A percentile compares a stretch with the other conserved stretches of the same genome.
phyloP scores from a whole-genome alignment of 2,329 filamentous ascomycete genomes.

The Apiospora sp. region DNA sequence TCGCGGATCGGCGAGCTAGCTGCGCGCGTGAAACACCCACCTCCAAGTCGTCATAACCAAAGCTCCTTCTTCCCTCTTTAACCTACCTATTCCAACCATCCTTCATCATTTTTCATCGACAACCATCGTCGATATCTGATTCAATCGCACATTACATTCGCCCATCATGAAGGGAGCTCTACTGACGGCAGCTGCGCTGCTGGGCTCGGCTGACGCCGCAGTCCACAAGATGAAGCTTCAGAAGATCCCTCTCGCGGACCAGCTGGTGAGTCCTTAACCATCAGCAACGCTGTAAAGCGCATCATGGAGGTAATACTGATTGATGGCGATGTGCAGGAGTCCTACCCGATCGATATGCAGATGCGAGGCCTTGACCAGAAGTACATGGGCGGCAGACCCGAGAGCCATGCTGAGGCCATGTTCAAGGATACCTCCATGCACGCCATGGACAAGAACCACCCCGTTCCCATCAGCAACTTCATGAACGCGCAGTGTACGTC shows the following conservation, averaged over 20 bases:
- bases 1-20: conserved; percentile 3
- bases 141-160: conserved; percentile 33
- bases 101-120: background rate
- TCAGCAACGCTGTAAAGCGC: background rate
- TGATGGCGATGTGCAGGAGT: conserved; percentile 60
- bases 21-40: background rate
- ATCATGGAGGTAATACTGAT: background rate
- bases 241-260: conserved; percentile 91
- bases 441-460: conserved; percentile 15
- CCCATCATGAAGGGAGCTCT: conserved; percentile 85
- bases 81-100: background rate
- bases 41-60: background rate
- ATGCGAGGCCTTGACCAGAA: conserved; percentile 89
- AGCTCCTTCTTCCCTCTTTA: background rate
- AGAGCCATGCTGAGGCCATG: conserved; percentile 75
- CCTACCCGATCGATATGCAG: conserved; percentile 82
- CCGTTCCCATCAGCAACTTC: conserved; percentile 22
- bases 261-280: conserved; percentile 74
- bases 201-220: conserved; percentile 84
- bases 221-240: conserved; percentile 97
- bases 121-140: background rate
- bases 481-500: conserved; percentile 44
- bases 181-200: conserved; percentile 78
- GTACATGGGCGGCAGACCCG: conserved; percentile 86
- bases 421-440: conserved; percentile 61